Evolutionary conservation across 345 rosid genomes (phyloP), one percentile per base, ranked within the genome.

Genomic region (Hibiscus trionum): DNA sequence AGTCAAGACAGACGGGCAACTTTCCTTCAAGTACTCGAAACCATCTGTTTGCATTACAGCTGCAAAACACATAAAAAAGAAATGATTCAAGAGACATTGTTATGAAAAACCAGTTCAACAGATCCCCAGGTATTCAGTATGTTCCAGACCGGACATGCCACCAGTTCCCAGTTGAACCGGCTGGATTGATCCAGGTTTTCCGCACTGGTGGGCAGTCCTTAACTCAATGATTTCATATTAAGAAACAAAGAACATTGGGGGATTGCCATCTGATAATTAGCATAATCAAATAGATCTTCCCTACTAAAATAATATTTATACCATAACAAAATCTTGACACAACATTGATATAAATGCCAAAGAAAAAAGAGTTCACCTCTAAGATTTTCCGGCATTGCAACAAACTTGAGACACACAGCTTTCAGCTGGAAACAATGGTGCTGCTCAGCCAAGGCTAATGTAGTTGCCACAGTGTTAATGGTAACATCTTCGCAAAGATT

Each of bases 21-120:
- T 87, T 79, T 83, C 84, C 72, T 84, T 82, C 82, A 85, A 72
- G 75, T 87, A 85, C 61, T 85, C 85, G 0, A 83, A 87, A 11
- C 91, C 91, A 29, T 85, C 89, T 0, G 89, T 84, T 65, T 87
- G 91, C 91, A 87, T 87, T 76, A 85, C 91, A 72, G 91, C 91
- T 87, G 82, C 74, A 74, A 59, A 58, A 62, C 3, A 57, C 11
- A 31, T 2, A 31, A 57, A 57, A 57, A 57, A 21, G 15, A 55
- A 10, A 57, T 9, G 61, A 12, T 3, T 21, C 33, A 21, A 24
- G 33, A 14, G 21, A 14, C 31, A 12, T 37, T 39, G 56, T 44
- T 66, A 14, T 14, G 44, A 15, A n/a, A 58, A 15, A 15, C 2
- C 55, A 50, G 55, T 16, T 50, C 55, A 50, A 50, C 14, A n/a